Evolutionary conservation across 768 basidiomycete species (phyloP), one percentile per base, ranked within the genome.

Genomic region (Tricholoma matsutake): DNA sequence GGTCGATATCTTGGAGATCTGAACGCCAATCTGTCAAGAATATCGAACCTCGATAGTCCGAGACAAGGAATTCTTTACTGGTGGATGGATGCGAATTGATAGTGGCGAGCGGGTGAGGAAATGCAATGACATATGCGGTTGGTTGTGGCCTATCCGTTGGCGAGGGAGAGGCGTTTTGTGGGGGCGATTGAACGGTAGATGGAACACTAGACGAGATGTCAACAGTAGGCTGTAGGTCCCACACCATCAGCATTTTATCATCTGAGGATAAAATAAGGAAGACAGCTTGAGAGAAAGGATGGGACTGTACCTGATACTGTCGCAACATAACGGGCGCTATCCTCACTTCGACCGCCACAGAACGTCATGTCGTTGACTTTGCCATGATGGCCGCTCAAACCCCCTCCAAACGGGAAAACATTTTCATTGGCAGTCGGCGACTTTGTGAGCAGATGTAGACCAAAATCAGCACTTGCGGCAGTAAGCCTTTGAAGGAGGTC

Each of bases 11-110:
- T 11, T 81, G 79, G 1, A 86, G 87, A 67, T 92, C 88, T 5
- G 86, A 82, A 58, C 88, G 84, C 92, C 92, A 94, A 75, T 94
- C 90, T n/a, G 87, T 85, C 52, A 92, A 72, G 71, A 87, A 91
- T 52, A 93, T 76, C 29, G 85, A 86, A 34, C 92, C 92, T 35
- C 82, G 83, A 57, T 79, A 82, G 73, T 94, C 92, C 1, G 90
- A 83, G 58, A 92, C 87, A 28, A 94, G 79, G 67, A 94, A 85
- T 65, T 91, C 91, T 70, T 89, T 92, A 77, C 85, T 84, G 31
- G 86, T 88, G 13, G 78, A 77, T 2, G 89, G 85, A 67, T 94
- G 92, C 28, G 88, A 81, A 70, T 79, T 77, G 67, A 94, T 85
- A 31, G 87, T 78, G 34, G 77, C 81, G 47, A 94, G 78, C n/a